phyloP scores from a whole-genome alignment of 2,329 filamentous ascomycete genomes.

The Exophiala aquamarina region DNA sequence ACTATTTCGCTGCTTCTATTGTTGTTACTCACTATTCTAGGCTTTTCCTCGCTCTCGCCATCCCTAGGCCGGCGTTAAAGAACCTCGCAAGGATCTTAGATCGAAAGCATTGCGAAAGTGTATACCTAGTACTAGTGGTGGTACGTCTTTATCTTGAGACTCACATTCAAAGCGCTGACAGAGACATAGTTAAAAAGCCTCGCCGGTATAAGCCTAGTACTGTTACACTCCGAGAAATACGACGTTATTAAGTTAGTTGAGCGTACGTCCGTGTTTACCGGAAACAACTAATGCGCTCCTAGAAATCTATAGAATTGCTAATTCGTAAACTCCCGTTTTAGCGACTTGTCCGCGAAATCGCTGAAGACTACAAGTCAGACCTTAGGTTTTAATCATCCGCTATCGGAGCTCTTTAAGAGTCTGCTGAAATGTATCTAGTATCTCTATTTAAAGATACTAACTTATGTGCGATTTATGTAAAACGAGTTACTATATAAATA shows the following conservation, averaged over 20 bases:
- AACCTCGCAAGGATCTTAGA: conserved; percentile 64
- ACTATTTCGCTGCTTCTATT: conserved; percentile 39
- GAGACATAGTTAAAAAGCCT: conserved; percentile 42
- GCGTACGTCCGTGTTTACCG: not conserved
- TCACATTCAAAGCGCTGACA: not conserved
- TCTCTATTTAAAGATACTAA: conserved; percentile 98
- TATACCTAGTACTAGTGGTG: conserved; percentile 83
- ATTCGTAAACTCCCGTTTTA: conserved; percentile 98
- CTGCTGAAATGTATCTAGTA: conserved; percentile 96
- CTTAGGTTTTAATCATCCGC: conserved; percentile 97
- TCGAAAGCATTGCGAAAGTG: conserved; percentile 90
- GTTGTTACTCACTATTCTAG: conserved; percentile 13
- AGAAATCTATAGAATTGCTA: conserved; percentile 92
- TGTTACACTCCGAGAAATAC: conserved; percentile 95
- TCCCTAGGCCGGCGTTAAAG: conserved; percentile 62
- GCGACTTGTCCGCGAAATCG: conserved; percentile 93
- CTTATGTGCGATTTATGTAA: conserved; percentile 96
- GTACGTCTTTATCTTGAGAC: conserved; percentile 66
- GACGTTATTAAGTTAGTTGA: conserved; percentile 67
- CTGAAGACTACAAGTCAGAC: conserved; percentile 90
- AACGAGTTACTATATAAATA: conserved; percentile 90
- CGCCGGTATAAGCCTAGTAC: conserved; percentile 87
- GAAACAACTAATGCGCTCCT: too few relatives aligned
- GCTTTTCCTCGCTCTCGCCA: conserved; percentile 8
- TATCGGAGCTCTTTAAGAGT: conserved; percentile 95